phyloP scores from a whole-genome alignment of 2,329 filamentous ascomycete genomes.

The Xylaria hypoxylon region DNA sequence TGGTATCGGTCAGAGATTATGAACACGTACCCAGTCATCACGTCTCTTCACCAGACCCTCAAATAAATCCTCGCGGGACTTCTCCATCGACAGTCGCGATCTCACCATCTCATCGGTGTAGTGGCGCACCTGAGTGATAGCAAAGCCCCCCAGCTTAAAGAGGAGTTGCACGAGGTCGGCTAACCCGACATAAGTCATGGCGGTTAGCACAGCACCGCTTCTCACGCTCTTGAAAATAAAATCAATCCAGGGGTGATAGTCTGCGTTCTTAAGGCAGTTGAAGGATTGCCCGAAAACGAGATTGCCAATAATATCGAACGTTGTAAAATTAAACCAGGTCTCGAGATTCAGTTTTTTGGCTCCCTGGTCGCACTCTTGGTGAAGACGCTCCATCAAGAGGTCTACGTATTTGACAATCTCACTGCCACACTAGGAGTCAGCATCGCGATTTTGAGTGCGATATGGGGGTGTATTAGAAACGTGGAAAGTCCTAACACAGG shows the following conservation, averaged over 20 bases:
- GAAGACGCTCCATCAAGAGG: conserved; percentile 55
- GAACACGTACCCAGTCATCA: conserved; percentile 47
- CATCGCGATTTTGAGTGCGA: too few species aligned
- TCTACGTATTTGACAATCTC: conserved; percentile 56
- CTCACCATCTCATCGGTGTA: conserved; percentile 44
- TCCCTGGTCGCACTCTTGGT: conserved; percentile 48
- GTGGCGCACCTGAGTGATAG: conserved; percentile 31
- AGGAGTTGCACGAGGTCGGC: conserved; percentile 41
- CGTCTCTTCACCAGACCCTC: conserved; percentile 49
- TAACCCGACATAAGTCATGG: conserved; percentile 44
- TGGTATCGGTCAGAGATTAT: neutral
- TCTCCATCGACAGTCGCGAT: conserved; percentile 42
- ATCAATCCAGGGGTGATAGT: conserved; percentile 51
- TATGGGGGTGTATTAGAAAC: neutral
- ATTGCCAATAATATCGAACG: conserved; percentile 48
- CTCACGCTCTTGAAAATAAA: conserved; percentile 49
- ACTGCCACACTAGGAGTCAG: neutral
- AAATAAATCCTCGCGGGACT: conserved; percentile 49
- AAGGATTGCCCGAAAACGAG: conserved; percentile 59
- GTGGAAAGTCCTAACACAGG: neutral
- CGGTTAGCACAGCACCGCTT: conserved; percentile 41
- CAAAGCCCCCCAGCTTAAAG: conserved; percentile 32
- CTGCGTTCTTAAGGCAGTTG: conserved; percentile 50
- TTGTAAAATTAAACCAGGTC: conserved; percentile 54
- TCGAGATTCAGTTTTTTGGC: conserved; percentile 49